Evolutionary conservation across 768 basidiomycete species (phyloP).

Genomic region (Tricholoma furcatifolium): DNA sequence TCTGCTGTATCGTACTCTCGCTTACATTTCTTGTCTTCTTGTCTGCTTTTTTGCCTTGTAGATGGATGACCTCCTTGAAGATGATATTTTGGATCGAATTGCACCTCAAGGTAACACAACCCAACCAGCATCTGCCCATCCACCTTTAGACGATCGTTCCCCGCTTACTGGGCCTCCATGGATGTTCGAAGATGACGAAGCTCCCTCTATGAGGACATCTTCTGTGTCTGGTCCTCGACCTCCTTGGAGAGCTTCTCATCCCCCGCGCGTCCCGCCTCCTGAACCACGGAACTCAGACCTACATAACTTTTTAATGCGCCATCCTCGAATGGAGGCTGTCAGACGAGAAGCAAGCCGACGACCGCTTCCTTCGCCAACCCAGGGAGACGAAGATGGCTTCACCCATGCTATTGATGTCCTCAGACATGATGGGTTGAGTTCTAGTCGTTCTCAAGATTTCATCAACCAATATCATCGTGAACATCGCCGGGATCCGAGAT

Average conservation of each 20-base stretch:
- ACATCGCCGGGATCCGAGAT: conserved; percentile 10
- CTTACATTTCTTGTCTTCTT: neutral
- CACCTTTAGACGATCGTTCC: neutral
- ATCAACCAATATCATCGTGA: conserved; percentile 26
- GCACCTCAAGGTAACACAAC: neutral
- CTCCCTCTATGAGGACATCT: neutral
- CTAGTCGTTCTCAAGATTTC: conserved; percentile 29
- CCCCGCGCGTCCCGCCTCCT: neutral
- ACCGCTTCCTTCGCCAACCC: neutral
- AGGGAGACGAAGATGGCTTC: conserved; percentile 25
- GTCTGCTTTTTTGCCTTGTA: too few relatives aligned
- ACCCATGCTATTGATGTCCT: conserved; percentile 30
- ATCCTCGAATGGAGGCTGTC: conserved; percentile 26
- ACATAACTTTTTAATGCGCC: conserved; percentile 23
- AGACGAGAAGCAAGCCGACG: conserved; percentile 19
- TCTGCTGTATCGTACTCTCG: neutral
- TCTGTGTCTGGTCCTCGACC: neutral
- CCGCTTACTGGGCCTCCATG: neutral
- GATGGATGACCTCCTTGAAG: neutral
- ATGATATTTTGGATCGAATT: conserved; percentile 3
- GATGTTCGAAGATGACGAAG: neutral
- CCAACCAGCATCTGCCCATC: neutral
- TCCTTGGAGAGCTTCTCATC: conserved; percentile 4
- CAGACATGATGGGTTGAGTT: conserved; percentile 26
- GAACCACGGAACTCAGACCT: conserved; percentile 15